Percentiles rank a stretch among this genome's conserved stretches.
Evolutionary conservation across 352 stramenopile genomes (phyloP).

Genomic region (Phytophthora sp.): DNA sequence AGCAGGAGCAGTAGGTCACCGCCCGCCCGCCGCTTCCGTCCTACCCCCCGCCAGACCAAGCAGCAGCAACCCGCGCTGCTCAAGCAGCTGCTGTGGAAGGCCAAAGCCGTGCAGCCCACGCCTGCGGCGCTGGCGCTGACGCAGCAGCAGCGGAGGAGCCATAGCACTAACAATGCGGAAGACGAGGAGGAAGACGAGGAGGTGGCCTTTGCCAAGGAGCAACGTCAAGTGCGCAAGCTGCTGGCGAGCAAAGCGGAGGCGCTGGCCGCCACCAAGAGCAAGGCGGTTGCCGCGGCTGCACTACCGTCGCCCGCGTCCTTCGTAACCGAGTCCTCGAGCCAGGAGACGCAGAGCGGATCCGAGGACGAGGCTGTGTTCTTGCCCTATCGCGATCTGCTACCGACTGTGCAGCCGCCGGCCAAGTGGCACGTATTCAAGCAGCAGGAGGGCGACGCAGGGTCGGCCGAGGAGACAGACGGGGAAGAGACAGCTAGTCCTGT

Average conservation of each 20-base stretch:
- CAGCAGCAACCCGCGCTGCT: conserved; percentile 34
- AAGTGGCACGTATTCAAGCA: conserved; percentile 20
- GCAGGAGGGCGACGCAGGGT: conserved; percentile 12
- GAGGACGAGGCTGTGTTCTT: conserved; percentile 56
- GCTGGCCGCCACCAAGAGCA: conserved; percentile 26
- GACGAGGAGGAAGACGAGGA: conserved; percentile 51
- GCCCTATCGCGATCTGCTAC: conserved; percentile 33
- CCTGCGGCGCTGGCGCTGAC: neutral
- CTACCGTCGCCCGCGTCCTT: conserved; percentile 19
- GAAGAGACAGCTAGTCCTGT: conserved; percentile 15
- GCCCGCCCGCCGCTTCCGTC: conserved; percentile 3
- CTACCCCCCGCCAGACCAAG: conserved; percentile 7
- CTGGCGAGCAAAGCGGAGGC: conserved; percentile 37
- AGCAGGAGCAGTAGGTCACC: conserved; percentile 18
- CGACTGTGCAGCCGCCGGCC: conserved; percentile 16
- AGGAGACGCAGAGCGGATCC: conserved; percentile 76
- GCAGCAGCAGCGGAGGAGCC: conserved; percentile 13
- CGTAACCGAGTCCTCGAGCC: conserved; percentile 56
- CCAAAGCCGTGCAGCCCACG: conserved; percentile 42
- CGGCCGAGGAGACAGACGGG: conserved; percentile 17
- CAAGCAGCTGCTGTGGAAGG: conserved; percentile 75
- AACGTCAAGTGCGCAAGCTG: conserved; percentile 51
- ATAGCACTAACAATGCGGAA: conserved; percentile 6
- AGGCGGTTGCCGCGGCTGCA: neutral
- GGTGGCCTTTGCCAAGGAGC: conserved; percentile 39